A percentile compares a stretch with the other conserved stretches of the same genome.
Conservation (phyloP, 192 early-diverging fungal genomes). For the Coemansia sp. region DNA sequence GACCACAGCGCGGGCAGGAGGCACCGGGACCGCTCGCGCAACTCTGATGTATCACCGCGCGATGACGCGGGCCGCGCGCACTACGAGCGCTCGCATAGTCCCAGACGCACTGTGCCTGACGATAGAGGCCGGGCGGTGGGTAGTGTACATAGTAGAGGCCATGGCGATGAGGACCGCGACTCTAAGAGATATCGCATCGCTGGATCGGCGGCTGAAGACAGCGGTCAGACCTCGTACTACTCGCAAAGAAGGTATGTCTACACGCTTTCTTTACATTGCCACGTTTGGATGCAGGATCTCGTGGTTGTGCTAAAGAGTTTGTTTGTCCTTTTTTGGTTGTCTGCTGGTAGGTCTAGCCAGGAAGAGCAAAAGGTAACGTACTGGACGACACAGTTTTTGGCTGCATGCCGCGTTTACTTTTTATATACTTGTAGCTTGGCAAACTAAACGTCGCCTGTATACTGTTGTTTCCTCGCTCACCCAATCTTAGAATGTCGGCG, state of each 20-base stretch:
- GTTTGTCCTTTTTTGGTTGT: background rate
- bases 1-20: background rate
- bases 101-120: background rate
- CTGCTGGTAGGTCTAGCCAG: conserved; percentile 5
- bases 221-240: conserved; percentile 3
- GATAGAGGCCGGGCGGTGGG: background rate
- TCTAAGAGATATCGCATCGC: background rate
- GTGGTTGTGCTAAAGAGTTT: too few species aligned
- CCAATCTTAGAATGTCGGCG: background rate
- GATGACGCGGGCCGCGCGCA: background rate
- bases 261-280: too few species aligned
- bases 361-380: conserved; percentile 25
- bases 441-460: background rate
- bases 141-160: background rate
- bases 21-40: background rate
- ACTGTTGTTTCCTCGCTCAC: background rate
- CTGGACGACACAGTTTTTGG: background rate
- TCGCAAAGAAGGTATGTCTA: conserved; percentile 20
- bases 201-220: background rate
- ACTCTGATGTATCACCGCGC: background rate
- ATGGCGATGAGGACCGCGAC: background rate
- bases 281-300: too few species aligned
- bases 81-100: conserved; percentile 29
- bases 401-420: background rate
- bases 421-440: background rate